A percentile compares a stretch with the other conserved stretches of the same genome.
Evolutionary conservation across 2,329 filamentous ascomycete genomes (phyloP).

Genomic region (Aspergillus quadrilineatus): DNA sequence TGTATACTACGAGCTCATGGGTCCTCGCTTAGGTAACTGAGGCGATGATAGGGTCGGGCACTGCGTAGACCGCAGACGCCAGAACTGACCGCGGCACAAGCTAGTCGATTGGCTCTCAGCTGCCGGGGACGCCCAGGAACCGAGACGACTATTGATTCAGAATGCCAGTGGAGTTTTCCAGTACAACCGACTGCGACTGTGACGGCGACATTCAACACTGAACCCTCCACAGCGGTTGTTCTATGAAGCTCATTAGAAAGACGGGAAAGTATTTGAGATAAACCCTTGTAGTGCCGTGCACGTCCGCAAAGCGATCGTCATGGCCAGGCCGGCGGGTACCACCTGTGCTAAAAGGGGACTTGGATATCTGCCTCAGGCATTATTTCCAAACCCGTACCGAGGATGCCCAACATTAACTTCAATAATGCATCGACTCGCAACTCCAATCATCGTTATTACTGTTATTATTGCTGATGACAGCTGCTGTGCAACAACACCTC

Average conservation of each 20-base stretch:
- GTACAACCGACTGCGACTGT: conserved; percentile 2
- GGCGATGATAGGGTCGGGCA: background rate
- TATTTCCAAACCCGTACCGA: too few species aligned
- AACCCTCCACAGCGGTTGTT: conserved; percentile 18
- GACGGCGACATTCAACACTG: conserved; percentile 14
- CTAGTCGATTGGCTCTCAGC: background rate
- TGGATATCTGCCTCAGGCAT: background rate
- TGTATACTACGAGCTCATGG: background rate
- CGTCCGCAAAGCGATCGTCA: background rate
- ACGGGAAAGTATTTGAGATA: conserved; percentile 38
- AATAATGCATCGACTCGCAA: background rate
- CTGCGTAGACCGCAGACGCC: background rate
- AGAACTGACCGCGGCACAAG: background rate
- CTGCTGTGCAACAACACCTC: conserved; percentile 12
- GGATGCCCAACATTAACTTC: background rate
- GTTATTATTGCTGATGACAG: background rate
- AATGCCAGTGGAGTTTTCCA: conserved; percentile 14
- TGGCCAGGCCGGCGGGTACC: background rate
- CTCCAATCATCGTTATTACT: background rate
- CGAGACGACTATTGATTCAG: conserved; percentile 18
- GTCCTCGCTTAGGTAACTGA: background rate
- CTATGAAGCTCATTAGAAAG: conserved; percentile 27
- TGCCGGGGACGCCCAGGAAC: background rate
- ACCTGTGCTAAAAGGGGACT: background rate
- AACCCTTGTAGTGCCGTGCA: background rate